Evolutionary conservation across 148 eudicot species (phyloP), one percentile per base, ranked within the genome.

Genomic region (Hydrangea macrophylla): DNA sequence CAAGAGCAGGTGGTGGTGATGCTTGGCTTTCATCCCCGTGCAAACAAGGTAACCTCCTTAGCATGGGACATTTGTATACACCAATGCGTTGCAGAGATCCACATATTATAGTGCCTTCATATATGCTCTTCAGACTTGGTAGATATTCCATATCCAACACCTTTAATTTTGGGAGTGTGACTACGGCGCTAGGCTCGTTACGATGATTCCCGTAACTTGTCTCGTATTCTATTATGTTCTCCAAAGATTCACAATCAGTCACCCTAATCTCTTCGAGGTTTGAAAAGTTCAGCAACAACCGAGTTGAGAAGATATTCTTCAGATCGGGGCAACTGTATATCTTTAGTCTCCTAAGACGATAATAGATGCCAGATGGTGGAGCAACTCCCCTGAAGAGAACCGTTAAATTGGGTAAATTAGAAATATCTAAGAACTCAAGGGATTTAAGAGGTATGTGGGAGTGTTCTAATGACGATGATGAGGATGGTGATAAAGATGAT

Each of bases 201-300:
- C 26, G 30, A 55, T 55, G 17, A 26, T 17, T 15, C 17, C 6
- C 17, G 26, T 26, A 1, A 1, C 27, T 55, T 18, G 11, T 25
- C 30, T 55, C 35, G 3, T 57, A n/a, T 27, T 4, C 36, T 1
- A 57, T 13, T 27, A 27, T 57, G n/a, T 57, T 23, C 60, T 27
- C 22, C 0, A 57, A n/a, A 13, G 27, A 6, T 20, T 57, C 35
- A 57, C 60, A 57, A 15, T 11, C 4, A 12, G 7, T 5, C 60
- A 57, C 35, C 6, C 1, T 0, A 12, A 57, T 32, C 5, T 5
- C 5, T 35, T 28, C n/a, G 8, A 57, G 60, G 36, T 57, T 57
- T 27, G 60, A 22, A 35, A 57, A 57, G 60, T 57, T 57, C 20
- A 12, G 60, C 60, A 57, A 28, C 17, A 57, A 57, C 60, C 3